phyloP scores from a whole-genome alignment of 1,284 basidiomycete species.

The Moesziomyces aphidis region DNA sequence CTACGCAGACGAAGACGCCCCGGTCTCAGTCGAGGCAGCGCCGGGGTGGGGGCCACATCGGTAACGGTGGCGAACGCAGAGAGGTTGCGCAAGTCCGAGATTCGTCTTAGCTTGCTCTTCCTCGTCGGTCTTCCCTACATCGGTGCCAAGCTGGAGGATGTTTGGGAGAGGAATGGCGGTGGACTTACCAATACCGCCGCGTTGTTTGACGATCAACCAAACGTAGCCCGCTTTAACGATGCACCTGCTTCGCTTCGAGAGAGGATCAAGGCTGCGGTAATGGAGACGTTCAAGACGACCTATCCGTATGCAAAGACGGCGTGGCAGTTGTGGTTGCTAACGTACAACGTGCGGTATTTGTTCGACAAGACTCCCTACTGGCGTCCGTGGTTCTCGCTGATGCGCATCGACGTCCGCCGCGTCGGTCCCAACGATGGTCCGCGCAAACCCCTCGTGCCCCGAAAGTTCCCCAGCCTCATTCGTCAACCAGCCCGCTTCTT shows the following conservation, averaged over 20 bases:
- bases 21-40: constrained; percentile 63
- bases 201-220: too few relatives aligned
- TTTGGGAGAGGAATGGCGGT: constrained; percentile 89
- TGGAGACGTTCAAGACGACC: constrained; percentile 51
- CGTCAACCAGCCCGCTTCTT: constrained; percentile 43
- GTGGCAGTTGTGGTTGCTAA: constrained; percentile 84
- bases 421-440: constrained; percentile 70
- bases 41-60: constrained; percentile 6
- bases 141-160: constrained; percentile 86
- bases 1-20: constrained; percentile 81
- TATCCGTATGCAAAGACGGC: constrained; percentile 86
- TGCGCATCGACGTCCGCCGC: constrained; percentile 83
- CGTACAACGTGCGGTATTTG: constrained; percentile 85
- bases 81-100: constrained; percentile 40
- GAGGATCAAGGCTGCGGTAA: background rate
- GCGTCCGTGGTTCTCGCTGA: constrained; percentile 88
- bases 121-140: constrained; percentile 90
- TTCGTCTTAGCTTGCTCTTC: constrained; percentile 34
- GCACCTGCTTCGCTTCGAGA: background rate
- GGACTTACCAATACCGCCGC: constrained; percentile 71
- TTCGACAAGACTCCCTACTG: constrained; percentile 89
- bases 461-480: constrained; percentile 43
- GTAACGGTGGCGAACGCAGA: constrained; percentile 27
- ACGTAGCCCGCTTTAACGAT: constrained; percentile 10
- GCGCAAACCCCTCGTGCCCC: constrained; percentile 33